Evolutionary conservation across 352 stramenopile species (phyloP).

Genomic region (Phytophthora sansomeana): DNA sequence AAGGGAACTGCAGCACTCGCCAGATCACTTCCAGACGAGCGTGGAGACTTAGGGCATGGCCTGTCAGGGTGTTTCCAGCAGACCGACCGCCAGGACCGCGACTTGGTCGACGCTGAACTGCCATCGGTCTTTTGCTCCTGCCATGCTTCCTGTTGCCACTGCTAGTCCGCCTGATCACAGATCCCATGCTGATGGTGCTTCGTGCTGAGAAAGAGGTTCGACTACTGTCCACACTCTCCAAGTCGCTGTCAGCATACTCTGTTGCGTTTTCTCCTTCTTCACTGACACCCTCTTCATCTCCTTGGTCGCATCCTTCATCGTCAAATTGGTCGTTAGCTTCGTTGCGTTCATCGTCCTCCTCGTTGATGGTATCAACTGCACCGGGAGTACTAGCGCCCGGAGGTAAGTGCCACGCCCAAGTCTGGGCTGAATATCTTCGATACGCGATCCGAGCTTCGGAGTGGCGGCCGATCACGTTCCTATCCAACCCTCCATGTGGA

Average conservation of each 20-base stretch:
- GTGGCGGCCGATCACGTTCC: slow-evolving; percentile 49
- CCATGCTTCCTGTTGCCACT: slow-evolving; percentile 29
- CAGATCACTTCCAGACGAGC: slow-evolving; percentile 66
- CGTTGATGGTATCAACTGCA: slow-evolving; percentile 27
- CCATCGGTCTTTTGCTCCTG: slow-evolving; percentile 31
- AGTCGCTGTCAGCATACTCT: slow-evolving; percentile 29
- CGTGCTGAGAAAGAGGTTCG: slow-evolving; percentile 32
- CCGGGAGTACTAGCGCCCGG: slow-evolving; percentile 12
- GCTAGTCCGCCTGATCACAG: slow-evolving; percentile 18
- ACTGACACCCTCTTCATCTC: slow-evolving; percentile 22
- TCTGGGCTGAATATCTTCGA: slow-evolving; percentile 56
- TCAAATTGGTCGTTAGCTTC: slow-evolving; percentile 34
- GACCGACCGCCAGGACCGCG: slow-evolving; percentile 25
- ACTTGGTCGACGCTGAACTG: slow-evolving; percentile 21
- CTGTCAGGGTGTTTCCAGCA: slow-evolving; percentile 32
- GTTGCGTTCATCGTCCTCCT: slow-evolving; percentile 23
- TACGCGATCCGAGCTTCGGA: slow-evolving; percentile 63
- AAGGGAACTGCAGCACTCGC: slow-evolving; percentile 66
- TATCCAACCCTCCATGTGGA: slow-evolving; percentile 27
- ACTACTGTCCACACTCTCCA: slow-evolving; percentile 31
- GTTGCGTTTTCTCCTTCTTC: slow-evolving; percentile 31
- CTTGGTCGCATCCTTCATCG: slow-evolving; percentile 19
- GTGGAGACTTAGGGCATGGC: slow-evolving; percentile 59
- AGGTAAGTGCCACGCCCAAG: slow-evolving; percentile 56
- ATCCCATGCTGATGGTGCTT: slow-evolving; percentile 34